Percentiles rank a stretch among this genome's conserved stretches.
phyloP scores from a whole-genome alignment of 2,329 filamentous ascomycete genomes.

The Aureobasidium sp. region DNA sequence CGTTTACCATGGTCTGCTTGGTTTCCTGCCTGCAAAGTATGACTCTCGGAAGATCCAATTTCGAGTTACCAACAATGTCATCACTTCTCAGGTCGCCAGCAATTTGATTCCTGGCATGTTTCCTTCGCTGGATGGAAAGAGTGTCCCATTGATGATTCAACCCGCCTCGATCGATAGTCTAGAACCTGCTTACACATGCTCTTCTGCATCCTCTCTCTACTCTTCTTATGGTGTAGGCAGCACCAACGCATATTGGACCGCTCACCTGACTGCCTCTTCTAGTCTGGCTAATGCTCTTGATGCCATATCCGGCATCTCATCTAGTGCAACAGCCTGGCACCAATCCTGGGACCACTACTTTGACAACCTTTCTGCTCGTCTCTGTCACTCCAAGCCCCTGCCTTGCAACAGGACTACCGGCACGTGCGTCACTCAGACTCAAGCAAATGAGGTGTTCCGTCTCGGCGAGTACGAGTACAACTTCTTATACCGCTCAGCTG shows the following conservation, averaged over 20 bases:
- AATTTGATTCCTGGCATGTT: conserved; percentile 70
- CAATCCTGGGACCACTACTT: conserved; percentile 73
- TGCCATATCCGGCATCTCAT: conserved; percentile 57
- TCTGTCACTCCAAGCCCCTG: conserved; percentile 66
- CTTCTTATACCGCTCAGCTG: conserved; percentile 64
- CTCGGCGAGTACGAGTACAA: conserved; percentile 76
- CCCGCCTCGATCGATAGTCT: conserved; percentile 60
- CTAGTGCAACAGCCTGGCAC: conserved; percentile 57
- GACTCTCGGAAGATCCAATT: conserved; percentile 48
- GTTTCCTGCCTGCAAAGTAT: conserved; percentile 54
- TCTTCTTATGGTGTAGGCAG: conserved; percentile 41
- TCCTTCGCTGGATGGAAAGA: conserved; percentile 26
- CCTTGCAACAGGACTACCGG: conserved; percentile 56
- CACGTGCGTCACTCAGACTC: conserved; percentile 54
- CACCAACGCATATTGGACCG: conserved; percentile 49
- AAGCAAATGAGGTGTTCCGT: conserved; percentile 65
- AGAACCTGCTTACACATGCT: conserved; percentile 65
- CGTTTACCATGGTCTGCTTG: conserved; percentile 66
- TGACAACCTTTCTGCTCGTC: conserved; percentile 71
- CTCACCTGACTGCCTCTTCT: conserved; percentile 53
- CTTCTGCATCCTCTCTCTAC: conserved; percentile 41
- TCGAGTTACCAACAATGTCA: conserved; percentile 73
- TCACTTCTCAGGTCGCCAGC: conserved; percentile 72
- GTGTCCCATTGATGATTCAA: conserved; percentile 39
- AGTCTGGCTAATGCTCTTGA: conserved; percentile 57